phyloP scores from a whole-genome alignment of 495 filamentous ascomycete genomes.

The Penicillium samsonianum region DNA sequence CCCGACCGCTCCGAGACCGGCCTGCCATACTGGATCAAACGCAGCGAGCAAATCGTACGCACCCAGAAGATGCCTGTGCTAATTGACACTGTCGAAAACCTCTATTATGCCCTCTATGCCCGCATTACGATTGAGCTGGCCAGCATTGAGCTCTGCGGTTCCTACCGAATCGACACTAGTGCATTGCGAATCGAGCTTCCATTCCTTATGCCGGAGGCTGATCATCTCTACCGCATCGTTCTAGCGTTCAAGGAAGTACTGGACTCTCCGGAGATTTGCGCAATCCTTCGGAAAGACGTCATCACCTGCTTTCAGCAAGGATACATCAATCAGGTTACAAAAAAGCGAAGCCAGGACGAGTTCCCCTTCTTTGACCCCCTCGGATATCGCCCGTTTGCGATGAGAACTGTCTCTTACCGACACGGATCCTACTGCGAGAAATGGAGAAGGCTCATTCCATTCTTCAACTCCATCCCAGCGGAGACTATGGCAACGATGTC shows the following conservation, averaged over 20 bases:
- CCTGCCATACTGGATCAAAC: conserved; percentile 31
- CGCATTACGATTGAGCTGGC: conserved; percentile 42
- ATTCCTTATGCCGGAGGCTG: conserved; percentile 34
- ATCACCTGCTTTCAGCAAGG: conserved; percentile 31
- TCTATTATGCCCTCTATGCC: conserved; percentile 42
- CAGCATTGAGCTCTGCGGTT: conserved; percentile 37
- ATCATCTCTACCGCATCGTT: conserved; percentile 37
- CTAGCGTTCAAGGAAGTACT: conserved; percentile 37
- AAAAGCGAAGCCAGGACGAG: conserved; percentile 6
- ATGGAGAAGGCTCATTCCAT: conserved; percentile 31
- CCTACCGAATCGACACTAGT: conserved; percentile 25
- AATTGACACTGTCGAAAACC: conserved; percentile 35
- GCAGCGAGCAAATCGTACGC: conserved; percentile 29
- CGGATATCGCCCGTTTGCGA: conserved; percentile 37
- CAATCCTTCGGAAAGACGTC: conserved; percentile 22
- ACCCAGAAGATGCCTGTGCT: conserved; percentile 28
- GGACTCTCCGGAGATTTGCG: conserved; percentile 31
- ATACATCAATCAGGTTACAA: conserved; percentile 25
- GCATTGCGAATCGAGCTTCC: conserved; percentile 10
- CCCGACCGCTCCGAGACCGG: conserved; percentile 30
- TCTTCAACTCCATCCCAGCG: conserved; percentile 29
- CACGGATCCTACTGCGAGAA: conserved; percentile 29
- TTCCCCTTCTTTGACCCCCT: conserved; percentile 28
- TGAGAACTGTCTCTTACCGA: conserved; percentile 21
- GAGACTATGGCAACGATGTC: conserved; percentile 34